phyloP scores from a whole-genome alignment of 305 asterid genomes.

The Fraxinus nigra region DNA sequence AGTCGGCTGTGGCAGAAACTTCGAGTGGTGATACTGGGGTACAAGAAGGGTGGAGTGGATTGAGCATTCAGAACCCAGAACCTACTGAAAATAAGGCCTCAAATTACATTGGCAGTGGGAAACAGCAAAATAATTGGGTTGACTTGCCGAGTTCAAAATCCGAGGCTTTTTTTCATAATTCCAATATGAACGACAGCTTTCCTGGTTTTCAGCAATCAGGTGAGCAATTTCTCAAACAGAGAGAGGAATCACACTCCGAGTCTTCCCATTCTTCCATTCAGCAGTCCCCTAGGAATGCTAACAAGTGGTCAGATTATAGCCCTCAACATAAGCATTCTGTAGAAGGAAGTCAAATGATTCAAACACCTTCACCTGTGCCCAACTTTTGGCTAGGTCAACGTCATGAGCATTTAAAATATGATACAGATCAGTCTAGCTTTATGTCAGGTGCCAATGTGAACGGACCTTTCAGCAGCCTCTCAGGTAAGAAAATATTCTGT shows the following conservation, averaged over 20 bases:
- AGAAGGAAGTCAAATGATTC: slow-evolving; percentile 41
- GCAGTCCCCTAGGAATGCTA: slow-evolving; percentile 31
- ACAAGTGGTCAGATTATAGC: slow-evolving; percentile 39
- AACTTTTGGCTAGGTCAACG: slow-evolving; percentile 36
- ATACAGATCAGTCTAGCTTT: slow-evolving; percentile 20
- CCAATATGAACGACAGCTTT: slow-evolving; percentile 34
- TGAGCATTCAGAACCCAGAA: slow-evolving; percentile 74
- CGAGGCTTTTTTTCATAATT: slow-evolving; percentile 31
- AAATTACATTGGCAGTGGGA: slow-evolving; percentile 35
- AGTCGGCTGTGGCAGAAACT: slow-evolving; percentile 82
- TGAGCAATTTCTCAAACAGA: slow-evolving; percentile 32
- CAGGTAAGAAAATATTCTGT: slow-evolving; percentile 22
- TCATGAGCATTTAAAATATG: slow-evolving; percentile 25
- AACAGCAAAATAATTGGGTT: slow-evolving; percentile 46
- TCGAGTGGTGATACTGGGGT: slow-evolving; percentile 61
- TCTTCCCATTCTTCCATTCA: slow-evolving; percentile 37
- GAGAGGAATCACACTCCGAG: slow-evolving; percentile 45
- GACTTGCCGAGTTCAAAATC: slow-evolving; percentile 59
- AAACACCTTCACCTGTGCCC: slow-evolving; percentile 32
- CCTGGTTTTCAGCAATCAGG: slow-evolving; percentile 41
- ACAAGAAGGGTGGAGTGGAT: slow-evolving; percentile 75
- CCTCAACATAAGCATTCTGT: slow-evolving; percentile 41
- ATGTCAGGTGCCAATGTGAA: slow-evolving; percentile 19
- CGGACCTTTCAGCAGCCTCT: slow-evolving; percentile 19
- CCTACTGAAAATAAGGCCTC: slow-evolving; percentile 44